A percentile compares a stretch with the other conserved stretches of the same genome.
phyloP scores from a whole-genome alignment of 2,329 filamentous ascomycete genomes.

The Apiospora phragmitis region DNA sequence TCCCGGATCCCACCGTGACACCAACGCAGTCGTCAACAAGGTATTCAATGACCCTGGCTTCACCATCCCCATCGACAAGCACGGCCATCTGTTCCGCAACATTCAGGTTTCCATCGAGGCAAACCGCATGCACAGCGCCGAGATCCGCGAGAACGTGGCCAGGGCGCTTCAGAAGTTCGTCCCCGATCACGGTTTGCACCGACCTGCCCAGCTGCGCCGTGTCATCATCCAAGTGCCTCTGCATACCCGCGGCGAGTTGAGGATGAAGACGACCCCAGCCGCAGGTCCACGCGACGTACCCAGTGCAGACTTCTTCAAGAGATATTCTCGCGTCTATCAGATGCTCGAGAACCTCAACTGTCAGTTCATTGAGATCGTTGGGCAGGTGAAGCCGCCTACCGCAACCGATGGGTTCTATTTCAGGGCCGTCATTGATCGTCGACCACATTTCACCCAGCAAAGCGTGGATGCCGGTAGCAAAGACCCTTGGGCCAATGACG shows the following conservation, averaged over 20 bases:
- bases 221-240: slow-evolving; percentile 44
- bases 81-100: slow-evolving; percentile 40
- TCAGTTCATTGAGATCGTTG: slow-evolving; percentile 37
- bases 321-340: slow-evolving; percentile 27
- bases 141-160: slow-evolving; percentile 31
- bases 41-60: slow-evolving; percentile 29
- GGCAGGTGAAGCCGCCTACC: slow-evolving; percentile 21
- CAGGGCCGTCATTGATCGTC: slow-evolving; percentile 23
- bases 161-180: slow-evolving; percentile 39
- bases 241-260: slow-evolving; percentile 11
- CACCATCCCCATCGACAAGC: slow-evolving; percentile 36
- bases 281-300: slow-evolving; percentile 26
- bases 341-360: slow-evolving; percentile 35
- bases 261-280: not conserved
- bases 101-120: slow-evolving; percentile 44
- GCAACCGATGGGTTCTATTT: slow-evolving; percentile 19
- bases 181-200: slow-evolving; percentile 20
- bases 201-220: slow-evolving; percentile 36
- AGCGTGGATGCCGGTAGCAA: slow-evolving; percentile 8
- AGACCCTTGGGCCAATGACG: slow-evolving; percentile 21
- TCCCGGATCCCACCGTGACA: slow-evolving; percentile 11
- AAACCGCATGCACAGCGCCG: slow-evolving; percentile 34
- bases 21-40: slow-evolving; percentile 16
- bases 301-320: slow-evolving; percentile 37
- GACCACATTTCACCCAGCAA: slow-evolving; percentile 19